phyloP scores from a whole-genome alignment of 2,329 filamentous ascomycete species.

The Albifimbria verrucaria region DNA sequence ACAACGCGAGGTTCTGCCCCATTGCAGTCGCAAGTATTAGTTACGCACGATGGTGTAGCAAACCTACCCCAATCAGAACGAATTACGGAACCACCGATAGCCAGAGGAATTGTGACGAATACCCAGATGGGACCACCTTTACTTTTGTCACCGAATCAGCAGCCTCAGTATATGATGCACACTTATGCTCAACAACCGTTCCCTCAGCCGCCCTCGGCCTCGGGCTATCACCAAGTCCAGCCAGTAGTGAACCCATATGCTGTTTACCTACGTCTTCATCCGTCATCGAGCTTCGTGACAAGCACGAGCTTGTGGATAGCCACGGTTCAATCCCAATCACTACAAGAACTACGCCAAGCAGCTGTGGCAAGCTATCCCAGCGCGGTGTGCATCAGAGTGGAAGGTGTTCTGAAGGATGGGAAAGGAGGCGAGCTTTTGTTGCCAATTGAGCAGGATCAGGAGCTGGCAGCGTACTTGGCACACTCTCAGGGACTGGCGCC shows the following conservation, averaged over 20 bases:
- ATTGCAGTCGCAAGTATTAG: conserved; percentile 17
- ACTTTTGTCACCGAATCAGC: conserved; percentile 34
- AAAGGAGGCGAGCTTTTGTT: conserved; percentile 60
- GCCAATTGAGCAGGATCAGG: conserved; percentile 66
- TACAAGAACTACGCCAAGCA: conserved; percentile 61
- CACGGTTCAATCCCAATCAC: conserved; percentile 53
- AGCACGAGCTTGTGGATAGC: conserved; percentile 61
- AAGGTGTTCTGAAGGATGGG: conserved; percentile 62
- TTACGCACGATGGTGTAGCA: conserved; percentile 11
- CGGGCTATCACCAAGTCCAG: conserved; percentile 19
- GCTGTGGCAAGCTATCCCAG: conserved; percentile 60
- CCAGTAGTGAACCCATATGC: conserved; percentile 37
- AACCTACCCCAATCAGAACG: conserved; percentile 17
- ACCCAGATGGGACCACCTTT: conserved; percentile 35
- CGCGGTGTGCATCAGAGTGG: conserved; percentile 55
- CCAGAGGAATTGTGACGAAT: conserved; percentile 23
- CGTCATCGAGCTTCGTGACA: conserved; percentile 54
- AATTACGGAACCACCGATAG: conserved; percentile 20
- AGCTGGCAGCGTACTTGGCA: conserved; percentile 68
- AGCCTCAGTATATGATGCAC: conserved; percentile 33
- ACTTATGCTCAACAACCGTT: conserved; percentile 28
- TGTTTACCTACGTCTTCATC: conserved; percentile 68
- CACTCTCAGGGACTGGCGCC: conserved; percentile 51
- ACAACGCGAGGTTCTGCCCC: conserved; percentile 15
- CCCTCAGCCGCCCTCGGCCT: too few relatives aligned